Evolutionary conservation across 2,329 filamentous ascomycete genomes (phyloP).

Genomic region (Aspergillus spinulosporus): DNA sequence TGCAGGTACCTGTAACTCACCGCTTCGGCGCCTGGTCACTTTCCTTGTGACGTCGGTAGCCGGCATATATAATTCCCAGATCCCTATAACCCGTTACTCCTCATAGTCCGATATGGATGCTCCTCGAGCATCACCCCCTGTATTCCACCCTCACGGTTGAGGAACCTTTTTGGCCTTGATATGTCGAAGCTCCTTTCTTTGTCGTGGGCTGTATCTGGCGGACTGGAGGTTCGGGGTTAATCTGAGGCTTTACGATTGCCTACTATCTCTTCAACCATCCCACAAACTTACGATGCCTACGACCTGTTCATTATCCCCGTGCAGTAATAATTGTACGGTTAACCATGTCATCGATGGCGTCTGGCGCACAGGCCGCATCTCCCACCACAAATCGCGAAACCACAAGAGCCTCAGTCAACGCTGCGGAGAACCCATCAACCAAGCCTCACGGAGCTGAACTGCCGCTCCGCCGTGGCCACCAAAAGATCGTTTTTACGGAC

Average conservation of each 20-base stretch:
- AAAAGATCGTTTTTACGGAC: slow-evolving; percentile 65
- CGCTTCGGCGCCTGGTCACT: slow-evolving; percentile 14
- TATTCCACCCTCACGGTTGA: slow-evolving; percentile 8
- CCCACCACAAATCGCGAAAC: slow-evolving; percentile 28
- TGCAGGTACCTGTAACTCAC: slow-evolving; percentile 10
- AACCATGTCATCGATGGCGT: slow-evolving; percentile 23
- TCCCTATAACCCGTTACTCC: background rate
- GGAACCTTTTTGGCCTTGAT: slow-evolving; percentile 21
- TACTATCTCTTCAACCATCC: background rate
- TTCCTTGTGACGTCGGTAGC: slow-evolving; percentile 22
- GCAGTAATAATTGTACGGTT: slow-evolving; percentile 15
- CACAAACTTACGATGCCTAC: slow-evolving; percentile 13
- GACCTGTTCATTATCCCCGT: slow-evolving; percentile 1
- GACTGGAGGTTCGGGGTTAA: slow-evolving; percentile 30
- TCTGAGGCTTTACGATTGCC: slow-evolving; percentile 13
- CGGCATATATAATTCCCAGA: slow-evolving; percentile 13
- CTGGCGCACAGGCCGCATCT: slow-evolving; percentile 25
- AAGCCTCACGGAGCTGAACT: slow-evolving; percentile 21
- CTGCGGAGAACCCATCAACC: slow-evolving; percentile 25
- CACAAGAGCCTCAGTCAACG: slow-evolving; percentile 25
- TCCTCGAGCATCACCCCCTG: slow-evolving; percentile 2
- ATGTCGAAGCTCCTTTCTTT: slow-evolving; percentile 29
- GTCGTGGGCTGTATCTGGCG: slow-evolving; percentile 26
- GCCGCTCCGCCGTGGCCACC: slow-evolving; percentile 42
- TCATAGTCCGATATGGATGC: slow-evolving; percentile 13